A percentile compares a stretch with the other conserved stretches of the same genome.
Evolutionary conservation across 148 eudicot species (phyloP).

Genomic region (Fagopyrum esculentum): DNA sequence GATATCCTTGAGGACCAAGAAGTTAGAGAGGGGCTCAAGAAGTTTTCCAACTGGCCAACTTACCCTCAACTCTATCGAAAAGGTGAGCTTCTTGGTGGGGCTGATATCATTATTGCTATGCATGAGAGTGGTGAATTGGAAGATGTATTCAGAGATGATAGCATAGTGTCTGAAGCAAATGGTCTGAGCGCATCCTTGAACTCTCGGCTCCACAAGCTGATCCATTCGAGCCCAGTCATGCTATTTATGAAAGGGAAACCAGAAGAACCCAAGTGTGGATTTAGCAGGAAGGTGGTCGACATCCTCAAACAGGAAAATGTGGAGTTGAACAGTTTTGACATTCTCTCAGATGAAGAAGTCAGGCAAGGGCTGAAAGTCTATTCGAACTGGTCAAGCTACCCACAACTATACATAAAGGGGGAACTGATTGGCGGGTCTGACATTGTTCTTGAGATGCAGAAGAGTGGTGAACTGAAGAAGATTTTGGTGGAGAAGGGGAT

Average conservation of each 20-base stretch:
- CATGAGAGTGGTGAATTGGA: slow-evolving; percentile 79
- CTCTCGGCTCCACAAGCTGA: slow-evolving; percentile 42
- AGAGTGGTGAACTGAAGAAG: slow-evolving; percentile 76
- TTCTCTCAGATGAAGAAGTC: slow-evolving; percentile 73
- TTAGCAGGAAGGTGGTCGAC: slow-evolving; percentile 90
- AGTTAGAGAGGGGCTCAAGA: slow-evolving; percentile 88
- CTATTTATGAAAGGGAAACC: slow-evolving; percentile 93
- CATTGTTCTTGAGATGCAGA: slow-evolving; percentile 92
- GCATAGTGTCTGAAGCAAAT: slow-evolving; percentile 45
- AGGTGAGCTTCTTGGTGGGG: slow-evolving; percentile 93
- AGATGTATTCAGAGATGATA: slow-evolving; percentile 62
- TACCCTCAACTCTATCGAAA: slow-evolving; percentile 93
- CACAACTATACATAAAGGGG: slow-evolving; percentile 89
- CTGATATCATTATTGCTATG: slow-evolving; percentile 73
- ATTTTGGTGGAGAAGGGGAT: slow-evolving; percentile 56
- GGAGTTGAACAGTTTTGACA: slow-evolving; percentile 62
- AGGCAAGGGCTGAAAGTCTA: slow-evolving; percentile 91
- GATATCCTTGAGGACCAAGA: slow-evolving; percentile 66
- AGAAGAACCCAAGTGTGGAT: slow-evolving; percentile 86
- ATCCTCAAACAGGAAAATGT: slow-evolving; percentile 70
- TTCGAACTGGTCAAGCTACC: slow-evolving; percentile 98
- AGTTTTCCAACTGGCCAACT: slow-evolving; percentile 95
- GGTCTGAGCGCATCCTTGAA: slow-evolving; percentile 54
- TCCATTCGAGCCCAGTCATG: slow-evolving; percentile 65
- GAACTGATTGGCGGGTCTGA: slow-evolving; percentile 98